Percentiles rank a stretch among this genome's conserved stretches.
phyloP scores from a whole-genome alignment of 495 filamentous ascomycete genomes.

The Aspergillus saccharolyticus region DNA sequence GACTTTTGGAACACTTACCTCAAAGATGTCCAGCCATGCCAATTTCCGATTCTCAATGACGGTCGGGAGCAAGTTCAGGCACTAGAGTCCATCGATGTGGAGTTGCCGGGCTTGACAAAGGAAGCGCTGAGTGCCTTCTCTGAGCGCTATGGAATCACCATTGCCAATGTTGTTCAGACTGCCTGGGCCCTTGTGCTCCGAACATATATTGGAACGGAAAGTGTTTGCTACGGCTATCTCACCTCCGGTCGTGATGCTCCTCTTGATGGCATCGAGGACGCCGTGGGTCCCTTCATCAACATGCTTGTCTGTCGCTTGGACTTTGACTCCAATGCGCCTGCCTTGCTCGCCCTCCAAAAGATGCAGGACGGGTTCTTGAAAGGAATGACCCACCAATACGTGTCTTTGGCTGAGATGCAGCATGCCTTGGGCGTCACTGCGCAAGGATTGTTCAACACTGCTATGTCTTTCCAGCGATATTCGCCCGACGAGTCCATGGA shows the following conservation, averaged over 20 bases:
- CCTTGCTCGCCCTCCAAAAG: not conserved
- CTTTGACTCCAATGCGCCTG: not conserved
- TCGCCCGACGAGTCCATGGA: slow-evolving; percentile 32
- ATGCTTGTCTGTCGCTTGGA: slow-evolving; percentile 25
- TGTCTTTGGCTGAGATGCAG: not conserved
- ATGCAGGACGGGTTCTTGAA: not conserved
- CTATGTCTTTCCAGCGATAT: slow-evolving; percentile 19
- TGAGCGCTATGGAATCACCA: slow-evolving; percentile 11
- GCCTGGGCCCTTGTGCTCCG: slow-evolving; percentile 39
- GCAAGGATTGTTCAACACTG: not conserved
- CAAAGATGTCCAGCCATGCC: not conserved
- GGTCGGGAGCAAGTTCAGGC: not conserved
- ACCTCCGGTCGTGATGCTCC: slow-evolving; percentile 27
- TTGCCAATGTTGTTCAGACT: slow-evolving; percentile 21
- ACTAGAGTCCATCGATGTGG: not conserved
- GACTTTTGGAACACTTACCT: not conserved
- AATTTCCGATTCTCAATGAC: not conserved
- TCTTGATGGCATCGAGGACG: slow-evolving; percentile 25
- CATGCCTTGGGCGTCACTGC: not conserved
- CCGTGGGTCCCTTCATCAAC: slow-evolving; percentile 37
- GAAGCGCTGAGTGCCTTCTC: not conserved
- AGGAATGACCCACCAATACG: not conserved
- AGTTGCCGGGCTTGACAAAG: not conserved
- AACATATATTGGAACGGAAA: slow-evolving; percentile 31
- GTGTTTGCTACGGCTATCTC: slow-evolving; percentile 38